Conservation (phyloP, 148 eudicot genomes). For the Rhododendron williamsianum region DNA sequence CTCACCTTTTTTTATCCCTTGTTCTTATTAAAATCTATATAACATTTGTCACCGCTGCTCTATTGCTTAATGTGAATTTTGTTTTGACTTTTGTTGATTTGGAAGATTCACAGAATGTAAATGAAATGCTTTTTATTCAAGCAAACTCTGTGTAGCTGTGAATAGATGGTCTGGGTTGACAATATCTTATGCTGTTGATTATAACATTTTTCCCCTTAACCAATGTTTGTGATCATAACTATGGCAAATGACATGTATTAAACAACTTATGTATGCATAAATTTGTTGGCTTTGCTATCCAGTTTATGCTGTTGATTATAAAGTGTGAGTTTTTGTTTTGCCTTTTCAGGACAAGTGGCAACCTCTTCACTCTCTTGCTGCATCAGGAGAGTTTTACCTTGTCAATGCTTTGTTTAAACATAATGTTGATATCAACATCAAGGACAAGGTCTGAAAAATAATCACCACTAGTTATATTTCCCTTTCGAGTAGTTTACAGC, state of each 20-base stretch:
- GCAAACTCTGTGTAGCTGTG: not conserved
- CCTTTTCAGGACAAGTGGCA: constrained; percentile 74
- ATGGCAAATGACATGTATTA: not conserved
- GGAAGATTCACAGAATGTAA: not conserved
- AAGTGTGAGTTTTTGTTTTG: not conserved
- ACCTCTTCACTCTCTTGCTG: constrained; percentile 78
- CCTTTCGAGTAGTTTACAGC: not conserved
- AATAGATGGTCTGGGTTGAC: constrained; percentile 1
- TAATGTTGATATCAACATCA: constrained; percentile 56
- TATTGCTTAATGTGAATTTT: not conserved
- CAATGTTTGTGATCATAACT: not conserved
- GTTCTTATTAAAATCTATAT: not conserved
- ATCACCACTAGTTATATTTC: not conserved
- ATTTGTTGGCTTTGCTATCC: not conserved
- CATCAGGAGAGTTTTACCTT: constrained; percentile 88
- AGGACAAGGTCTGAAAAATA: constrained; percentile 49
- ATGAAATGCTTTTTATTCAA: not conserved
- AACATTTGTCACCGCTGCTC: not conserved
- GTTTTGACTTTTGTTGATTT: not conserved
- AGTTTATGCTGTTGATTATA: not conserved
- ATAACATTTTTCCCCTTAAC: not conserved
- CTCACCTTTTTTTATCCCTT: not conserved
- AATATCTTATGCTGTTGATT: not conserved
- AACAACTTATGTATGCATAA: not conserved
- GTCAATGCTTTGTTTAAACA: constrained; percentile 55